Conservation (phyloP, 352 stramenopile genomes). For the Pythium grandisporangium region DNA sequence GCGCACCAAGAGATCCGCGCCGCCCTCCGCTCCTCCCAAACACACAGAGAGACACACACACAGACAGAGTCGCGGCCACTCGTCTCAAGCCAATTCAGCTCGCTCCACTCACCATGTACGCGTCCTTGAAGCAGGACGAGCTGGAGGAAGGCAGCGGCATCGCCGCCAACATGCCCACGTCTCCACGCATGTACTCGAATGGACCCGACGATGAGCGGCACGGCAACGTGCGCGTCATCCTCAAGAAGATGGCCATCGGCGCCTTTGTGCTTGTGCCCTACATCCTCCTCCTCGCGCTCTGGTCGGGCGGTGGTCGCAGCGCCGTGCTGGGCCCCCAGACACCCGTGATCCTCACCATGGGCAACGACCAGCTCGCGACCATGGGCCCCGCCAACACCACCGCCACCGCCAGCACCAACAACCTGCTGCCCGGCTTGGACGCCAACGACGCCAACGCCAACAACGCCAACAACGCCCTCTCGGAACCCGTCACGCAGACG, state of each 20-base stretch:
- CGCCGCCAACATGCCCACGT: constrained; percentile 22
- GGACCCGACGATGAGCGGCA: constrained; percentile 43
- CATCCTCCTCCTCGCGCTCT: constrained; percentile 46
- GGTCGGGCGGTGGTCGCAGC: constrained; percentile 20
- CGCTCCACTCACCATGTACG: no score
- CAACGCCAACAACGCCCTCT: constrained; percentile 7
- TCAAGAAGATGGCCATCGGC: constrained; percentile 46
- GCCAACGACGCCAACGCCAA: no score
- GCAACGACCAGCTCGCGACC: neutral
- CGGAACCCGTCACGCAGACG: constrained; percentile 25
- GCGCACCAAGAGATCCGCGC: no score
- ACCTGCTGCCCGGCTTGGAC: neutral
- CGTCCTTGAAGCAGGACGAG: constrained; percentile 60
- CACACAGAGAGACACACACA: no score
- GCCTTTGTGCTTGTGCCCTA: constrained; percentile 52
- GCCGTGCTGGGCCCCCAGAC: no score
- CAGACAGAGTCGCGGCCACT: no score
- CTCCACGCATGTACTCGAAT: constrained; percentile 31
- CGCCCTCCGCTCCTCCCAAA: no score
- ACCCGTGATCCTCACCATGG: no score
- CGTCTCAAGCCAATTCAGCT: no score
- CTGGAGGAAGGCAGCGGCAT: no score
- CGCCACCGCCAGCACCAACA: no score
- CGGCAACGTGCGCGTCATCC: constrained; percentile 25
- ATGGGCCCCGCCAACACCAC: constrained; percentile 3